Evolutionary conservation across 495 filamentous ascomycete species (phyloP).

Genomic region (Talaromyces proteolyticus): DNA sequence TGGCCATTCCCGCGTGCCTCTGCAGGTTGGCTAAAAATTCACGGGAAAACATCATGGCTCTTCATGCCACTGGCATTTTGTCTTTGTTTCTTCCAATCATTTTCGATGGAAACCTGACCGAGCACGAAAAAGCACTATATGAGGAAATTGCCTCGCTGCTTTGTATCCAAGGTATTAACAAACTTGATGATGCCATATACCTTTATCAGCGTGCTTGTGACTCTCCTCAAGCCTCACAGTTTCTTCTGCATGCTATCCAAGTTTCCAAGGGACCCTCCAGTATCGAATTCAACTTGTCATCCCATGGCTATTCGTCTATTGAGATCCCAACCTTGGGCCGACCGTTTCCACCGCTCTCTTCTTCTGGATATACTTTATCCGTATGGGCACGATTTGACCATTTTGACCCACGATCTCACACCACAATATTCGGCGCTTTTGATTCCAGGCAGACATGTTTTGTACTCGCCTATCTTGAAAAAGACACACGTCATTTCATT

Average conservation of each 20-base stretch:
- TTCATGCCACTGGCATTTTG: constrained; percentile 74
- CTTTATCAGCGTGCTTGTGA: constrained; percentile 62
- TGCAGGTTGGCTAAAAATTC: constrained; percentile 48
- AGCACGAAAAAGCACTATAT: constrained; percentile 50
- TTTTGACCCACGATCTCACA: constrained; percentile 81
- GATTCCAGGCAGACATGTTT: constrained; percentile 92
- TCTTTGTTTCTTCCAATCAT: constrained; percentile 64
- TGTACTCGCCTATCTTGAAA: constrained; percentile 87
- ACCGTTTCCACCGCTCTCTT: constrained; percentile 69
- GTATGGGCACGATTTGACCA: constrained; percentile 83
- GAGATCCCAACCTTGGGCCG: constrained; percentile 79
- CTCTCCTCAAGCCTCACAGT: constrained; percentile 57
- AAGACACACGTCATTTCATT: constrained; percentile 92
- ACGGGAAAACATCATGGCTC: constrained; percentile 64
- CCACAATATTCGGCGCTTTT: constrained; percentile 93
- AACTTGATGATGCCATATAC: constrained; percentile 70
- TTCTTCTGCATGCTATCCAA: constrained; percentile 68
- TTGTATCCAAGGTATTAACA: constrained; percentile 56
- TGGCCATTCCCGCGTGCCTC: constrained; percentile 35
- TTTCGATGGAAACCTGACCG: constrained; percentile 44
- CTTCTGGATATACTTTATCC: constrained; percentile 81
- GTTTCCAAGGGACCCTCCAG: constrained; percentile 70
- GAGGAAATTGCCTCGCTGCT: constrained; percentile 37
- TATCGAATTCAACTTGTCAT: constrained; percentile 89
- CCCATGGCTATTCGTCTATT: constrained; percentile 81